Conservation (phyloP, 129 eudicot genomes). For the Pittosporum tobira region DNA sequence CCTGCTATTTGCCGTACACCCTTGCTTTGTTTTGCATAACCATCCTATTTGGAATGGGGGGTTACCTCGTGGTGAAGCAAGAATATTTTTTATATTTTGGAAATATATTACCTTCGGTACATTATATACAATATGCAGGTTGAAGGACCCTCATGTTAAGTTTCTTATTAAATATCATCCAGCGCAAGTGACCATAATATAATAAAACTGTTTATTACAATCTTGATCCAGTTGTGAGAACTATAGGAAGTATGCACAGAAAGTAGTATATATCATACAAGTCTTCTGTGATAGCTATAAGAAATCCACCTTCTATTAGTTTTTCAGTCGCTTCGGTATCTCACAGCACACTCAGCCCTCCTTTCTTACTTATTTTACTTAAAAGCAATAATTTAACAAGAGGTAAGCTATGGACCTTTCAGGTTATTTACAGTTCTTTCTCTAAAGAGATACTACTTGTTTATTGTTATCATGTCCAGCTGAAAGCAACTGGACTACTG, state of each 20-base stretch:
- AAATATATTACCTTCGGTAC: not conserved
- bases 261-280: no score
- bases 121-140: no score
- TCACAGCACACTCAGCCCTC: not conserved
- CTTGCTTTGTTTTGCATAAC: not conserved
- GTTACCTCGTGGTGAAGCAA: not conserved
- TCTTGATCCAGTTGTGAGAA: no score
- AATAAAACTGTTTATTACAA: no score
- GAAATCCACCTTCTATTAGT: not conserved
- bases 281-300: not conserved
- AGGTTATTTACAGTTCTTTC: conserved; percentile 26
- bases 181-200: no score
- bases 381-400: not conserved
- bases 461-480: conserved; percentile 40
- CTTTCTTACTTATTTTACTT: not conserved
- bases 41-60: not conserved
- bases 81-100: not conserved
- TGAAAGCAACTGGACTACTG: conserved; percentile 59
- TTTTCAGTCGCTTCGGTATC: not conserved
- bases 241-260: no score
- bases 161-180: no score
- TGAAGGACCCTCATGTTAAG: no score
- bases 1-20: no score
- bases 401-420: conserved; percentile 13
- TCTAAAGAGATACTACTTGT: conserved; percentile 15